Evolutionary conservation across 345 rosid species (phyloP), one percentile per base, ranked within the genome.

Genomic region (Microthlaspi erraticum): DNA sequence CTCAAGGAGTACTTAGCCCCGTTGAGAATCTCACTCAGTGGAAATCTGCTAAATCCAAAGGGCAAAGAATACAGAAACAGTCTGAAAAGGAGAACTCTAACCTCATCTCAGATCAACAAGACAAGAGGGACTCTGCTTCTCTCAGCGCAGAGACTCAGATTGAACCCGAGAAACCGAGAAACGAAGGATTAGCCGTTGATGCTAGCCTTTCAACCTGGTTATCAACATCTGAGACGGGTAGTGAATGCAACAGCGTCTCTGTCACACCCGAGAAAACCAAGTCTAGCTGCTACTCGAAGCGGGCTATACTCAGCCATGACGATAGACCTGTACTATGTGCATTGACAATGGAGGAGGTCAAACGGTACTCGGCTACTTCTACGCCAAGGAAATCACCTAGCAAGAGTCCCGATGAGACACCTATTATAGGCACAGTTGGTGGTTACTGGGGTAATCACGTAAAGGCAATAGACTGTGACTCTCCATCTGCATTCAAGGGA

Each of bases 131-230:
- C 23, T 76, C 81, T 7, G 72, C 77, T 56, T 78, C 81, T 4
- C 64, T 77, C 11, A 45, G 81, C 64, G 23, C 46, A 33, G 85
- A 81, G 57, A 74, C 78, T 31, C 70, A 52, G 62, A 71, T 46
- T 41, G 79, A 81, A 64, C 39, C 83, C 10, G 81, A 70, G 78
- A 85, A 83, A 70, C 60, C 73, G 50, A 56, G 67, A 71, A 66
- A 54, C 67, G 82, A 78, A 71, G 92, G 82, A 43, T 31, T 83
- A 12, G 78, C 82, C 5, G 88, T 90, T 65, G 92, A 92, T 70
- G 87, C 98, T 63, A 95, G 99, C 83, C 94, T 95, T 73, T 92
- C 98, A 6, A 92, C 82, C 18, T 94, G 99, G 99, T 55, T 94
- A 78, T 85, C 93, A 43, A 29, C 63, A 45, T 74, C 88, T 14